Evolutionary conservation across 140 eudicot species (phyloP), one percentile per base, ranked within the genome.

Genomic region (Erigeron philadelphicus): DNA sequence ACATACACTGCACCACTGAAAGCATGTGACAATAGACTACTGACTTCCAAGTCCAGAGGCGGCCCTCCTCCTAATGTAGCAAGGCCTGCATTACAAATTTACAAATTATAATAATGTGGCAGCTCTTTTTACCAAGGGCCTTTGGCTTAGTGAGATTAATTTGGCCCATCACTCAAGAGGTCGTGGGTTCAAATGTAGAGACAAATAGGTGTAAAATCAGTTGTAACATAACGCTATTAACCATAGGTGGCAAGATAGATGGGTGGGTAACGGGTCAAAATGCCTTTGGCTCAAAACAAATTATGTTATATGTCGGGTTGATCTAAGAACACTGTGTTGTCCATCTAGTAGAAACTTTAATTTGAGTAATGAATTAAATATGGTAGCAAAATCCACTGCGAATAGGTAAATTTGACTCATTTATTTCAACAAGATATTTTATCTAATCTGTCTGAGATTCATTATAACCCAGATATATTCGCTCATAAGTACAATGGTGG

Each of bases 41-140:
- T 66, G 0, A 70, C 62, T 19, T 83, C 84, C 44, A 89, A 70
- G 76, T 87, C 86, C 80, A 89, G 49, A 49, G 90, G 87, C 25
- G 87, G 85, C 67, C 94, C 95, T 17, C 82, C 96, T 64, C 77
- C 95, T 64, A 93, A 75, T 17, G 76, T 85, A 48, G 85, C 97
- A 57, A 94, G 95, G 35, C 97, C 99, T 94, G 81, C 64, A 48
- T 75, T 44, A 44, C 44, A 76, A 72, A 66, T 52, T 47, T 16
- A 75, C 4, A 0, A 31, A 31, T 31, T 2, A 31, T 1, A 31
- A 31, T 31, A 31, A 31, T 31, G 38, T 31, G 38, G 5, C 38
- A 31, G 38, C 38, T 31, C 5, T 1, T 31, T 31, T 31, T 31
- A 31, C 38, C 38, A 31, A 31, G 5, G 38, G 38, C 5, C 38